A percentile compares a stretch with the other conserved stretches of the same genome.
These are phyloP conservation scores for Aureobasidium sp. DNA, from an alignment of 2,329 filamentous ascomycete genomes.

Conservation along the genomic window DNA sequence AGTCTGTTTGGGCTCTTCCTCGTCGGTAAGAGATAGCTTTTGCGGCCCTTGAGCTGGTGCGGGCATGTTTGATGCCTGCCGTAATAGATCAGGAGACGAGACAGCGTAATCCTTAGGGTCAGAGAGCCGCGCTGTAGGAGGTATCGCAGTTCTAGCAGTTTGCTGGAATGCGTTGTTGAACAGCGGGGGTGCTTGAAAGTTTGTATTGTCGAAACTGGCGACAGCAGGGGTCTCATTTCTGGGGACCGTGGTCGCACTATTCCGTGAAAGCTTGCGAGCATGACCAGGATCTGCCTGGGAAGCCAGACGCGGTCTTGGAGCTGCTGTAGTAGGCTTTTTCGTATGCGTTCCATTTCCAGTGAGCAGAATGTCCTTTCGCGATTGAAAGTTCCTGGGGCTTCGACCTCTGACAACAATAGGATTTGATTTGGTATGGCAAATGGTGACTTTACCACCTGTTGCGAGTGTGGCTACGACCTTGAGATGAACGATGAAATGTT, in stretches of 20 bases:
- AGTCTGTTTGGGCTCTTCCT: constrained; percentile 35
- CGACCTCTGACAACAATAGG: constrained; percentile 90
- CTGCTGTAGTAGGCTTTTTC: constrained; percentile 44
- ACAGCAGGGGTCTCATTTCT: constrained; percentile 27
- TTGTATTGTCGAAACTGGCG: constrained; percentile 29
- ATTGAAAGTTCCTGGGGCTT: constrained; percentile 90
- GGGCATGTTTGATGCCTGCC: constrained; percentile 26
- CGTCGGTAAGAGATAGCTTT: constrained; percentile 47
- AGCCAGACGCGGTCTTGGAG: background rate
- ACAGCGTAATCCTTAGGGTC: constrained; percentile 20
- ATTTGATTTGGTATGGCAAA: constrained; percentile 80
- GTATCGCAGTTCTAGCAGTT: constrained; percentile 35
- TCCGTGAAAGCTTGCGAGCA: background rate
- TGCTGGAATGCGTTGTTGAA: constrained; percentile 26
- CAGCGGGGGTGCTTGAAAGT: constrained; percentile 31
- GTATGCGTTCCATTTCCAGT: constrained; percentile 68
- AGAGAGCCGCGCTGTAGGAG: constrained; percentile 27
- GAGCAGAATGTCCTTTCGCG: constrained; percentile 84
- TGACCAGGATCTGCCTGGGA: background rate
- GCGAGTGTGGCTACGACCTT: constrained; percentile 78
- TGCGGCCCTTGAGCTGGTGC: constrained; percentile 40
- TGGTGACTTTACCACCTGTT: constrained; percentile 70
- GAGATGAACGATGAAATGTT: constrained; percentile 85
- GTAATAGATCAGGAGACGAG: constrained; percentile 45
- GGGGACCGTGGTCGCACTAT: background rate